Conservation (phyloP, 2,329 filamentous ascomycete genomes). For the Polytolypa hystricis region DNA sequence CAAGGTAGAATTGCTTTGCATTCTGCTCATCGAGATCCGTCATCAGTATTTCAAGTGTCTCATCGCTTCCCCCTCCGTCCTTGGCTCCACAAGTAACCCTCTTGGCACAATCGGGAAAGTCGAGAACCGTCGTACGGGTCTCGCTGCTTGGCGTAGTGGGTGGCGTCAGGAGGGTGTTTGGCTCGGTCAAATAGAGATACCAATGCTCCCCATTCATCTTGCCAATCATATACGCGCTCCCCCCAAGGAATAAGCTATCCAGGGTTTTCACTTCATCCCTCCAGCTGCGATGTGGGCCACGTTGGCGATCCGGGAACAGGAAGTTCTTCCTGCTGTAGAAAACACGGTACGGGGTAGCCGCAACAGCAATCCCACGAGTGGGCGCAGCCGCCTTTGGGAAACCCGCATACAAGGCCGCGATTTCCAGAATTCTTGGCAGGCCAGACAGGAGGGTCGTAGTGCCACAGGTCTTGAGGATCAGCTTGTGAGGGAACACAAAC, state of each 20-base stretch:
- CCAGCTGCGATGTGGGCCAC: conserved; percentile 93
- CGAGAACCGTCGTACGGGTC: conserved; percentile 49
- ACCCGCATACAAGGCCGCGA: conserved; percentile 77
- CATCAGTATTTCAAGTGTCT: conserved; percentile 54
- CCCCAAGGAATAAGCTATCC: conserved; percentile 80
- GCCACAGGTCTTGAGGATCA: conserved; percentile 96
- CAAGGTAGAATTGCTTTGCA: conserved; percentile 58
- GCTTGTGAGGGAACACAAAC: conserved; percentile 99
- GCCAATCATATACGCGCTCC: conserved; percentile 98
- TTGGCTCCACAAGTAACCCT: conserved; percentile 8
- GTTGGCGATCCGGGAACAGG: conserved; percentile 87
- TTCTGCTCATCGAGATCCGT: conserved; percentile 57
- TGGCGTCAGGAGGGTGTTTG: conserved; percentile 66
- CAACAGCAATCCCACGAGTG: conserved; percentile 56
- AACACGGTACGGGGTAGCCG: conserved; percentile 83
- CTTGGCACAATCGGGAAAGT: conserved; percentile 35
- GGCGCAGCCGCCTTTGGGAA: conserved; percentile 69
- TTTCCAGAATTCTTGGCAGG: conserved; percentile 80
- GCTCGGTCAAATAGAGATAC: conserved; percentile 94
- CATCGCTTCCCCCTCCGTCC: conserved; percentile 23
- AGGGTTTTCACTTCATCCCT: conserved; percentile 87
- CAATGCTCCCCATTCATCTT: conserved; percentile 99
- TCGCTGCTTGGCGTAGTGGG: conserved; percentile 58
- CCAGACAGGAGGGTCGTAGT: conserved; percentile 89
- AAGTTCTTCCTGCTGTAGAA: conserved; percentile 99